phyloP scores from a whole-genome alignment of 2,329 filamentous ascomycete species.

The Alternaria viburni region DNA sequence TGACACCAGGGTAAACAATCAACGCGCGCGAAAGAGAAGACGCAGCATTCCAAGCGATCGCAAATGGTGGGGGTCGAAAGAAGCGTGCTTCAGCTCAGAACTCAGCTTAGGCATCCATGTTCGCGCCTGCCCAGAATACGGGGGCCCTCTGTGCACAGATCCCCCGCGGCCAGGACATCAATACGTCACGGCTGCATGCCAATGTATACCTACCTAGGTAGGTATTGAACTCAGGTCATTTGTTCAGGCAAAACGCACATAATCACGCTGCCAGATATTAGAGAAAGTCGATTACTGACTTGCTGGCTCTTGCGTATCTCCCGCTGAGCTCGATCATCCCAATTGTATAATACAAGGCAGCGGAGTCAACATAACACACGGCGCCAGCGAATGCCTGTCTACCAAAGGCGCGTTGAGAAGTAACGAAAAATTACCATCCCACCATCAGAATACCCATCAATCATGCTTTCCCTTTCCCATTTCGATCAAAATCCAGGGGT shows the following conservation, averaged over 20 bases:
- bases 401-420: slow-evolving; percentile 6
- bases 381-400: background rate
- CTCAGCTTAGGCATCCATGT: background rate
- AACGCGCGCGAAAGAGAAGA: background rate
- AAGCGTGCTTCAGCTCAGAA: background rate
- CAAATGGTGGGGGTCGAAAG: background rate
- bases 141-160: slow-evolving; percentile 9
- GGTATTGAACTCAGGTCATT: background rate
- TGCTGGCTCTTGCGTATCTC: background rate
- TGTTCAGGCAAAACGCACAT: background rate
- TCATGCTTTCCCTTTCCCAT: slow-evolving; percentile 11
- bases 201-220: background rate
- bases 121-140: background rate
- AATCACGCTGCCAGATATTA: background rate
- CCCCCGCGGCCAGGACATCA: slow-evolving; percentile 3
- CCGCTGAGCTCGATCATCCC: background rate
- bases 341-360: slow-evolving; percentile 10
- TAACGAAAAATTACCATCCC: slow-evolving; percentile 20
- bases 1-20: background rate
- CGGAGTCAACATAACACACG: background rate
- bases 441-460: slow-evolving; percentile 19
- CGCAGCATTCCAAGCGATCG: background rate
- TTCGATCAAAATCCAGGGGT: slow-evolving; percentile 11
- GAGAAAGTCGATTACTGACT: background rate
- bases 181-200: background rate